Evolutionary conservation across 257 asterid genomes (phyloP).

Genomic region (Cordia subcordata): DNA sequence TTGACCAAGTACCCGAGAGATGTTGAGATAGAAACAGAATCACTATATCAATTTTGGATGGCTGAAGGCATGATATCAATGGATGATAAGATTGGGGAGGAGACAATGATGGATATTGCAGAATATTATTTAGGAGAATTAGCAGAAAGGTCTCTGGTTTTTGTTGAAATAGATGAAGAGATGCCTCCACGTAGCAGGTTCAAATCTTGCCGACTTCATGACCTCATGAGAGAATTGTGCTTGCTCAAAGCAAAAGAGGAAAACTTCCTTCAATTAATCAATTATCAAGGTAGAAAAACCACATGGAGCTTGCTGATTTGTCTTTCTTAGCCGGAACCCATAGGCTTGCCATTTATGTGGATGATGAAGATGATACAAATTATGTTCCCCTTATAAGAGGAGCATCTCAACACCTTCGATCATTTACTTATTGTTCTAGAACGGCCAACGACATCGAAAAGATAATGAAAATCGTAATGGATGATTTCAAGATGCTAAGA

Average conservation of each 20-base stretch:
- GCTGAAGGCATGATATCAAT: conserved; percentile 1
- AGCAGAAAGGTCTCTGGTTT: conserved; percentile 3
- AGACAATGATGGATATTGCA: conserved; percentile 9
- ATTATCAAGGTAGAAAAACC: neutral
- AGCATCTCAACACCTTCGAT: neutral
- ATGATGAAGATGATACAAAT: neutral
- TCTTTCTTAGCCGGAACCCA: neutral
- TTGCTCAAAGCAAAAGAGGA: neutral
- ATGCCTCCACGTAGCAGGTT: neutral
- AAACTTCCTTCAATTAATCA: neutral
- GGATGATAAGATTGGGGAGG: neutral
- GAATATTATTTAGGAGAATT: conserved; percentile 4
- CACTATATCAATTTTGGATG: neutral
- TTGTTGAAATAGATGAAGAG: neutral
- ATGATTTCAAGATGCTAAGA: neutral
- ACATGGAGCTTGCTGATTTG: too few species aligned
- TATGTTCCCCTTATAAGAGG: neutral
- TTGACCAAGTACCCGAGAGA: neutral
- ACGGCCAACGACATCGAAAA: too few species aligned
- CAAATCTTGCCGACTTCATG: conserved; percentile 6
- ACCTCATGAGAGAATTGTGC: conserved; percentile 6
- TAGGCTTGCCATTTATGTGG: neutral
- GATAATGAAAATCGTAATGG: neutral
- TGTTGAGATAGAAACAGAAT: neutral
- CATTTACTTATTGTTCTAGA: neutral